Evolutionary conservation across 108 stramenopile genomes (phyloP).

Genomic region (Schizochytrium sp.): DNA sequence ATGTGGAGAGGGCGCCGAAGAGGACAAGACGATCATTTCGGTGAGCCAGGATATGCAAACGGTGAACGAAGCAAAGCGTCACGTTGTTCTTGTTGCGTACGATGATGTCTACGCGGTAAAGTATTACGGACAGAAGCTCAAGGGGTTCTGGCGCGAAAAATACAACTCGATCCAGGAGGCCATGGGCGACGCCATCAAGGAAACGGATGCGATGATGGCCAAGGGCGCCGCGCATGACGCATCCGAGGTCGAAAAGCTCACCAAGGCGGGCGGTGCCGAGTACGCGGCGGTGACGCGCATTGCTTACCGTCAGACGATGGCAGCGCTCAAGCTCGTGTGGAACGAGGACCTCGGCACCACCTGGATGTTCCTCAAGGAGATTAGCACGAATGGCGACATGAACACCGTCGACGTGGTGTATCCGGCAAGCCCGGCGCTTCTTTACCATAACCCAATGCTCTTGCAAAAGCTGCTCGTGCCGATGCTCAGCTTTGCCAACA

Average conservation of each 20-base stretch:
- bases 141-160: background rate
- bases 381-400: conserved; percentile 5
- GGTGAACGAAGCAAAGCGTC: background rate
- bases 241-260: background rate
- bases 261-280: background rate
- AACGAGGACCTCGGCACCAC: too few species aligned
- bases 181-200: background rate
- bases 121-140: background rate
- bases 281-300: background rate
- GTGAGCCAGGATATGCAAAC: background rate
- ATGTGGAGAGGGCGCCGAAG: background rate
- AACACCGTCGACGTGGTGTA: conserved; percentile 20
- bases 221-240: background rate
- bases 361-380: conserved; percentile 24
- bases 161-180: background rate
- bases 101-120: background rate
- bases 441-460: background rate
- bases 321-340: background rate
- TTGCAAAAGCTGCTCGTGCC: background rate
- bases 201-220: background rate
- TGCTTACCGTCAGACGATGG: background rate
- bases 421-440: background rate
- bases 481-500: background rate
- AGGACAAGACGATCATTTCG: background rate
- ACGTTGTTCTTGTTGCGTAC: background rate